A percentile compares a stretch with the other conserved stretches of the same genome.
phyloP scores from a whole-genome alignment of 2,329 filamentous ascomycete species.

The Cryphonectria nitschkei region DNA sequence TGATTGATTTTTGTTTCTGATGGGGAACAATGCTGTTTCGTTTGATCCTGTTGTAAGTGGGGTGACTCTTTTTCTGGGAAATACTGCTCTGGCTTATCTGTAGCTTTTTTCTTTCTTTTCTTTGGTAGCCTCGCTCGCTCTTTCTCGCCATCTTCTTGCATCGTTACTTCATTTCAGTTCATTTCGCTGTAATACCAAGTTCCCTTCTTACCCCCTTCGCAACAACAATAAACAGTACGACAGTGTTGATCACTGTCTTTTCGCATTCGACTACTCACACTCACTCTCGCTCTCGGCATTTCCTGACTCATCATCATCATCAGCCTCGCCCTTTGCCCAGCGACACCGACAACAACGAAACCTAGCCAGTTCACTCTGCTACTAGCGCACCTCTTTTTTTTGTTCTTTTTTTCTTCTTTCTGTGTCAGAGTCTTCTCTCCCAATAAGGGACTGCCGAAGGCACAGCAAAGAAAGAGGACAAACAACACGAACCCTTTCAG shows the following conservation, averaged over 20 bases:
- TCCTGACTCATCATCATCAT: background rate
- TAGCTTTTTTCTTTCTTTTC: background rate
- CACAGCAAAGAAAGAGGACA: background rate
- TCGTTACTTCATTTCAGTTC: conserved; percentile 1
- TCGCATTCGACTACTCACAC: background rate
- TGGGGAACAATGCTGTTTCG: background rate
- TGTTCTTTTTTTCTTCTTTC: no score
- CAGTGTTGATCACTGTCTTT: conserved; percentile 26
- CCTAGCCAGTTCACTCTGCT: background rate
- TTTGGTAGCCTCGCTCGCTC: background rate
- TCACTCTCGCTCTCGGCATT: background rate
- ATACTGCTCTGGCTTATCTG: background rate
- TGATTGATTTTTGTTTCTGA: background rate
- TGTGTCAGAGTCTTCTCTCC: no score
- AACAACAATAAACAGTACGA: background rate
- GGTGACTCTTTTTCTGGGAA: background rate
- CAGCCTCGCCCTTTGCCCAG: background rate
- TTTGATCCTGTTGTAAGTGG: background rate
- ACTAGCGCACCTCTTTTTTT: background rate
- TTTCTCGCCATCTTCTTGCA: background rate
- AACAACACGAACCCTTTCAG: background rate
- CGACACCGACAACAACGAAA: background rate
- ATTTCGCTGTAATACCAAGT: background rate
- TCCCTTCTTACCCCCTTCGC: conserved; percentile 1
- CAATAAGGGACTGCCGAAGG: background rate